Evolutionary conservation across 2,329 filamentous ascomycete genomes (phyloP), one percentile per base, ranked within the genome.

Genomic region (Colletotrichum zoysiae): DNA sequence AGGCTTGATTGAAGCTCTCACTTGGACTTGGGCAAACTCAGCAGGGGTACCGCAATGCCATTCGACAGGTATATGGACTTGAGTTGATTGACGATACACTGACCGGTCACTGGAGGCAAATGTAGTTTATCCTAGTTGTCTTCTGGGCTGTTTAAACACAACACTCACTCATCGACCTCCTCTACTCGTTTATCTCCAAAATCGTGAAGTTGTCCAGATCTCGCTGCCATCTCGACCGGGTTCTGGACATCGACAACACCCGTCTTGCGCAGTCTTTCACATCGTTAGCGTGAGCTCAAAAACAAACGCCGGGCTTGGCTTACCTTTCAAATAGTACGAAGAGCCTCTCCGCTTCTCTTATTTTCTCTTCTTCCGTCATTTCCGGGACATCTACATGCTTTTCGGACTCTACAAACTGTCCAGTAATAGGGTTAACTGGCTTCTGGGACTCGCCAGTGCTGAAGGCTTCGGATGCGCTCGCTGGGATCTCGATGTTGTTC

Each of bases 311-410:
- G 20, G 30, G 11, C n/a, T 16, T 18, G 48, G 75, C 83, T 74
- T 83, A 92, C 92, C 93, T 88, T 81, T 98, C 95, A 81, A 98
- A 98, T 3, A 98, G 84, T 16, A 97, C 94, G 82, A 97, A 98
- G 1, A 98, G 82, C 68, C 90, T 89, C 81, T 98, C 95, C 0
- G 95, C 95, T 79, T 99, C 96, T 70, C 93, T 87, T 80, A 97
- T 93, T 81, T 95, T 98, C 83, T 98, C 95, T 75, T 95, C 95
- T 58, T 93, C 86, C 0, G 93, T 96, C 95, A 98, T 97, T 60
- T 93, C 89, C 1, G 90, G 89, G 14, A 85, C 81, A 5, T 89
- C 83, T 8, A 89, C 84, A 8, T 84, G 82, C 65, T 85, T 87
- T 80, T 95, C 93, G 48, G 85, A 86, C 75, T 94, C 91, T 62